Base-by-base conservation (phyloP, 306 rosid species). In the Erythrophleum fordii region DNA sequence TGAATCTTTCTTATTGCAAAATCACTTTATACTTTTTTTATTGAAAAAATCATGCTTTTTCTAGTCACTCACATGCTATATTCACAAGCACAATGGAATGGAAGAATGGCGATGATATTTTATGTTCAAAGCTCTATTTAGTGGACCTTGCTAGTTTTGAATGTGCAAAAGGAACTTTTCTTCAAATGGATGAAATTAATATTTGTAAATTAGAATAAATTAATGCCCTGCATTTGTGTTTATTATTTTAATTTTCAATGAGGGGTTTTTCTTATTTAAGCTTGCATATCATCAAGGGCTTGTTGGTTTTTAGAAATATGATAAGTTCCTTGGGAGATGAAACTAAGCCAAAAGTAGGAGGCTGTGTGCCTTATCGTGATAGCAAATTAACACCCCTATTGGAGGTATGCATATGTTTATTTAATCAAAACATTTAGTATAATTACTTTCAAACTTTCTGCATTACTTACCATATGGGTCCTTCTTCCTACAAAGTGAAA, bases 131-230 rank as follows among this genome's bases (percentile, higher is more conserved):
- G 44, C 83, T 90, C 13, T 91, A 90, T 80, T 42, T 90, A 72
- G 94, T 90, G 13, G 94, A 90, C 67, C 83, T 90, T 53, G 94
- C 91, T 53, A 91, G 94, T 77, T 90, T 91, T 5, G 94, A 90
- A 76, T 41, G 94, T 72, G 94, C 94, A 41, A 90, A 90, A 74
- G 67, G 91, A 73, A 90, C 94, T 0, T 46, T 8, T 73, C 26
- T 26, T 16, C 8, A 29, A 3, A 16, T 72, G 12, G 46, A 56
- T 22, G 25, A 37, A 9, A 23, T 39, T 37, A 76, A 16, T 2
- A 42, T 16, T 18, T 14, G 45, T 2, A 25, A 17, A 42, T 25
- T 34, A 26, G 18, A 11, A n/a, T 60, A 13, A 8, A 65, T 12
- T 34, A 17, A 35, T 65, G 11, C 14, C 14, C 49, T 44, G 71